phyloP scores from a whole-genome alignment of 192 early-diverging fungal genomes.

The Coemansia sp. region DNA sequence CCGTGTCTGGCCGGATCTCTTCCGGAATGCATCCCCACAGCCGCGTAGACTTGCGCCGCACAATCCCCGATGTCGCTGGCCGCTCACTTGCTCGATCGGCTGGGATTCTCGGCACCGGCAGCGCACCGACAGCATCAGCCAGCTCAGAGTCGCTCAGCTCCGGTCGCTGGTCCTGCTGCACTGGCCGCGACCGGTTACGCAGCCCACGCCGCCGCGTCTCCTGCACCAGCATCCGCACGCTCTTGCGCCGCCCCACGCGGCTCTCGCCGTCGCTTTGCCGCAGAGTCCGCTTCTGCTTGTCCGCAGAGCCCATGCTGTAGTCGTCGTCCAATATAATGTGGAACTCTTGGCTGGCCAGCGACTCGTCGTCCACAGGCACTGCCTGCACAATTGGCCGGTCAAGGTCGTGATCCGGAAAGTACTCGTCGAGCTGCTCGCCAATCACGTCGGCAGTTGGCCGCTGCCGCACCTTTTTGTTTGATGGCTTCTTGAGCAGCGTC shows the following conservation, averaged over 20 bases:
- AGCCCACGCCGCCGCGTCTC: slow-evolving; percentile 31
- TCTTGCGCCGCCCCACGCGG: slow-evolving; percentile 48
- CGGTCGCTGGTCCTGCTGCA: slow-evolving; percentile 12
- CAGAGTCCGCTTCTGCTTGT: slow-evolving; percentile 5
- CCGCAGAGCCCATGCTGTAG: not conserved
- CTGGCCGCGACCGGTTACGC: not conserved
- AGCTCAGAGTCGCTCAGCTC: not conserved
- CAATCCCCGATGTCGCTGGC: slow-evolving; percentile 21
- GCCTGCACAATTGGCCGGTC: slow-evolving; percentile 68
- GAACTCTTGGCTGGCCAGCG: slow-evolving; percentile 31
- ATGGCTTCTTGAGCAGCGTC: slow-evolving; percentile 38
- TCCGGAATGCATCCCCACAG: slow-evolving; percentile 54
- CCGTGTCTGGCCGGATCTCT: slow-evolving; percentile 45
- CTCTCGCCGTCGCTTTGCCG: slow-evolving; percentile 9
- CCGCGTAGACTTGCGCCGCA: slow-evolving; percentile 56
- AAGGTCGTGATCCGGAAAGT: slow-evolving; percentile 73
- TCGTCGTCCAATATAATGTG: slow-evolving; percentile 46
- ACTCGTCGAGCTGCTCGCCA: slow-evolving; percentile 66
- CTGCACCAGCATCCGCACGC: slow-evolving; percentile 56
- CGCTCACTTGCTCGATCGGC: not conserved
- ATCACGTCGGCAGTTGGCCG: slow-evolving; percentile 69
- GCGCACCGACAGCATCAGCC: not conserved
- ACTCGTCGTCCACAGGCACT: slow-evolving; percentile 27
- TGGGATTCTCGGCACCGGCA: not conserved
- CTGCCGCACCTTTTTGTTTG: slow-evolving; percentile 21